Percentiles rank a stretch among this genome's conserved stretches.
phyloP scores from a whole-genome alignment of 495 filamentous ascomycete species.

The Penicillium pulvis region DNA sequence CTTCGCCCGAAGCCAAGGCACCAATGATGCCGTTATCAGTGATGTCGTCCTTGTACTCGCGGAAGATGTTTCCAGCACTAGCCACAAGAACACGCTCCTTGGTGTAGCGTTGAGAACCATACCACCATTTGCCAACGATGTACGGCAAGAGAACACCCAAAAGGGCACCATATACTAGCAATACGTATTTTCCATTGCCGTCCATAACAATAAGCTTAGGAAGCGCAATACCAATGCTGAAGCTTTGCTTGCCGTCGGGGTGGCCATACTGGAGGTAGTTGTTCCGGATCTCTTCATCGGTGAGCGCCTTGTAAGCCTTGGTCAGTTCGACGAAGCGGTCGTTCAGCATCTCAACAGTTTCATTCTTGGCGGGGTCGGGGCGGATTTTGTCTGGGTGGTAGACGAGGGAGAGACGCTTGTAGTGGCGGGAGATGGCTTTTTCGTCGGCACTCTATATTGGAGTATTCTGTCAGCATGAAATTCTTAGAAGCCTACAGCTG shows the following conservation, averaged over 20 bases:
- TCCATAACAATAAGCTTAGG: conserved; percentile 91
- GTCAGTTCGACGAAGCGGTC: conserved; percentile 89
- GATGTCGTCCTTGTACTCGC: conserved; percentile 82
- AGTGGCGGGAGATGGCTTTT: conserved; percentile 86
- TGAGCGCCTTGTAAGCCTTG: conserved; percentile 96
- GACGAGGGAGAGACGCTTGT: conserved; percentile 80
- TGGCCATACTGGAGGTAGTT: conserved; percentile 96
- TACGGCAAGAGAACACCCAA: conserved; percentile 91
- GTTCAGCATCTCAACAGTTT: conserved; percentile 84
- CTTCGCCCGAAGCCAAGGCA: conserved; percentile 79
- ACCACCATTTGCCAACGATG: conserved; percentile 97
- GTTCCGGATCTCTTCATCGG: conserved; percentile 94
- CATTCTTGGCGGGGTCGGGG: conserved; percentile 80
- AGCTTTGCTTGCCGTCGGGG: conserved; percentile 96
- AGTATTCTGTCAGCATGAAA: neutral
- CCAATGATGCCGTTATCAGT: conserved; percentile 76
- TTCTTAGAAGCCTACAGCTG: neutral
- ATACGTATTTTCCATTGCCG: conserved; percentile 92
- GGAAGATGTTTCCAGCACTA: conserved; percentile 91
- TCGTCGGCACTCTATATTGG: conserved; percentile 70
- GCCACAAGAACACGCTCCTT: conserved; percentile 89
- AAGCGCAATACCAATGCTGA: conserved; percentile 95
- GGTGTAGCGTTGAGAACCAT: conserved; percentile 87
- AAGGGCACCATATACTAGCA: conserved; percentile 82
- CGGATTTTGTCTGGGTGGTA: conserved; percentile 91